These are phyloP conservation scores for Physcomitrium patens DNA, from an alignment of 225 moss, liverwort and hornwort species.

Conservation along the genomic window DNA sequence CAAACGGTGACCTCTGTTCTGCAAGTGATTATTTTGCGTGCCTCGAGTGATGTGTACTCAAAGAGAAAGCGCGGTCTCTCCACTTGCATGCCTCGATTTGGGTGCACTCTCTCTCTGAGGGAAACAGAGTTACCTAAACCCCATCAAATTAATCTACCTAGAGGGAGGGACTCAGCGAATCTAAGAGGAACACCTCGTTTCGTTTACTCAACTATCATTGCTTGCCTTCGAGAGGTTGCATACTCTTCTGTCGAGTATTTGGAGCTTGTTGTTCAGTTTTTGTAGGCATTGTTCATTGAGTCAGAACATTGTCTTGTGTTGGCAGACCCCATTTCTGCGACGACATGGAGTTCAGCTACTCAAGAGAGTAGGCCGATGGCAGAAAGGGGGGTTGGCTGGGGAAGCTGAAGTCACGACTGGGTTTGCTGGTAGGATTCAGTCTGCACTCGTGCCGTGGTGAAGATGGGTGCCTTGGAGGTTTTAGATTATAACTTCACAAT, in stretches of 20 bases:
- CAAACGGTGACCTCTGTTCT: constrained; percentile 32
- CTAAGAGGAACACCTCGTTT: too few species aligned
- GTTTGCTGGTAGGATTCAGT: constrained; percentile 11
- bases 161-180: too few species aligned
- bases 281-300: constrained; percentile 6
- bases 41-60: constrained; percentile 32
- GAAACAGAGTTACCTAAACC: background rate
- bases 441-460: background rate
- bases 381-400: constrained; percentile 11
- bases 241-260: too few species aligned
- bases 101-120: background rate
- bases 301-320: too few species aligned
- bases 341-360: constrained; percentile 11
- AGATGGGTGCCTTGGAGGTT: constrained; percentile 71
- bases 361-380: constrained; percentile 26
- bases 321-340: constrained; percentile 7
- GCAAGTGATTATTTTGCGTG: constrained; percentile 29
- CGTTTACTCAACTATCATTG: too few species aligned
- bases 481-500: constrained; percentile 64
- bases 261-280: background rate
- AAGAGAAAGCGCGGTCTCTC: background rate
- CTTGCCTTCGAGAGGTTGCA: too few species aligned
- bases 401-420: background rate
- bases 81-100: constrained; percentile 10
- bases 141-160: background rate